phyloP scores from a whole-genome alignment of 805 yeast genomes.

The Naumovozyma dairenensis region DNA sequence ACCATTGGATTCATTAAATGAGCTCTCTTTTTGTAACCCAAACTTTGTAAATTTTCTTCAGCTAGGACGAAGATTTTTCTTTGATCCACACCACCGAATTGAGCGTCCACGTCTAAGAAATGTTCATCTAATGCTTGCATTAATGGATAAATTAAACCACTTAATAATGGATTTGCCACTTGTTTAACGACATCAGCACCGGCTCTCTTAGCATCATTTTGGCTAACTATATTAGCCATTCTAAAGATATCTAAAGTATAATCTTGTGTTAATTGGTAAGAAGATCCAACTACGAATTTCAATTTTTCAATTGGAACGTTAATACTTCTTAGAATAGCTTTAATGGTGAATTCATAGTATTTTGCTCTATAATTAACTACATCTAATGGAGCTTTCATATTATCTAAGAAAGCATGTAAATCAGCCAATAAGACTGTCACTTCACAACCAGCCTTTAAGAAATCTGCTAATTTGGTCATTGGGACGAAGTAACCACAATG shows the following conservation, averaged over 20 bases:
- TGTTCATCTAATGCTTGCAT: slow-evolving; percentile 99
- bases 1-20: slow-evolving; percentile 99
- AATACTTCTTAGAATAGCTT: slow-evolving; percentile 74
- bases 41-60: slow-evolving; percentile 76
- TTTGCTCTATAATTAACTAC: slow-evolving; percentile 81
- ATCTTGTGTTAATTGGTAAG: slow-evolving; percentile 70
- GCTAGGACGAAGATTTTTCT: slow-evolving; percentile 95
- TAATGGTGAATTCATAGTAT: slow-evolving; percentile 77
- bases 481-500: slow-evolving; percentile 99
- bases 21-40: slow-evolving; percentile 95
- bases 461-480: slow-evolving; percentile 92
- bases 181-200: slow-evolving; percentile 99
- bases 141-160: slow-evolving; percentile 92
- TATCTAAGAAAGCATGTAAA: slow-evolving; percentile 91
- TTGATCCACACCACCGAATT: slow-evolving; percentile 98
- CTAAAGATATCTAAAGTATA: slow-evolving; percentile 87
- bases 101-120: slow-evolving; percentile 78
- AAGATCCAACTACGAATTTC: slow-evolving; percentile 75
- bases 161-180: slow-evolving; percentile 83
- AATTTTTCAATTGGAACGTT: slow-evolving; percentile 88
- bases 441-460: slow-evolving; percentile 91
- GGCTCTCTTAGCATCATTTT: slow-evolving; percentile 95
- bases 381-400: slow-evolving; percentile 96
- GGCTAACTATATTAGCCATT: slow-evolving; percentile 75
- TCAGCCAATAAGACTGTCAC: slow-evolving; percentile 89